Evolutionary conservation across 768 basidiomycete species (phyloP).

Genomic region (Dacryopinax spathularia): DNA sequence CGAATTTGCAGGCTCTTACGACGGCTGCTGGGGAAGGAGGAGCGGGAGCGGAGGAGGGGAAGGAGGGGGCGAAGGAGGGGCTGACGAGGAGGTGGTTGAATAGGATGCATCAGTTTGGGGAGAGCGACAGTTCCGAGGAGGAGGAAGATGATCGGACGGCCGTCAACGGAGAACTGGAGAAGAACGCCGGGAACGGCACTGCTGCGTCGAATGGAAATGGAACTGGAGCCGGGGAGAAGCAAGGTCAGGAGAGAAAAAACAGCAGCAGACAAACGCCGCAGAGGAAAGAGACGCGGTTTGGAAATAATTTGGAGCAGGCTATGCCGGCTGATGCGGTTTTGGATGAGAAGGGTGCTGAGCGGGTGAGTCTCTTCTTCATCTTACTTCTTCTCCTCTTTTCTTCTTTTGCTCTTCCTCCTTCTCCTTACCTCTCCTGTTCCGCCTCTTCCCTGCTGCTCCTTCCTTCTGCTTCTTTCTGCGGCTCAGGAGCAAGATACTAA

Average conservation of each 20-base stretch:
- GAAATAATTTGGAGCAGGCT: conserved; percentile 47
- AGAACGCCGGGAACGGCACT: conserved; percentile 14
- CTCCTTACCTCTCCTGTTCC: no score
- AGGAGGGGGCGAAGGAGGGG: conserved; percentile 59
- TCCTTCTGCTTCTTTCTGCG: no score
- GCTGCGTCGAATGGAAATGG: conserved; percentile 15
- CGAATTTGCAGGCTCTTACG: conserved; percentile 18
- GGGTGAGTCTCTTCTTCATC: conserved; percentile 32
- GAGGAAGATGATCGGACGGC: conserved; percentile 20
- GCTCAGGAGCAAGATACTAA: no score
- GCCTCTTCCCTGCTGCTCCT: no score
- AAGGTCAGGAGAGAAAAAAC: conserved; percentile 17
- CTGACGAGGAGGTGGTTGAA: conserved; percentile 64
- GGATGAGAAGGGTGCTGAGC: conserved; percentile 56
- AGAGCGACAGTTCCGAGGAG: conserved; percentile 36
- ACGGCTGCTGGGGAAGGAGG: no score
- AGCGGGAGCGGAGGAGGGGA: conserved; percentile 37
- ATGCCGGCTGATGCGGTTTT: conserved; percentile 84
- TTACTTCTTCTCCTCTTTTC: not conserved
- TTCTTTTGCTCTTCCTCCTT: no score
- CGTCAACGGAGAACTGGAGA: conserved; percentile 11
- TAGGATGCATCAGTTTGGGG: conserved; percentile 60
- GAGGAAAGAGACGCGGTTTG: conserved; percentile 13
- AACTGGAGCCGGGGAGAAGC: conserved; percentile 12
- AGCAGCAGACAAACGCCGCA: conserved; percentile 13